These are phyloP conservation scores for Cercospora sp. DNA, from an alignment of 2,329 filamentous ascomycete species.

Conservation along the genomic window DNA sequence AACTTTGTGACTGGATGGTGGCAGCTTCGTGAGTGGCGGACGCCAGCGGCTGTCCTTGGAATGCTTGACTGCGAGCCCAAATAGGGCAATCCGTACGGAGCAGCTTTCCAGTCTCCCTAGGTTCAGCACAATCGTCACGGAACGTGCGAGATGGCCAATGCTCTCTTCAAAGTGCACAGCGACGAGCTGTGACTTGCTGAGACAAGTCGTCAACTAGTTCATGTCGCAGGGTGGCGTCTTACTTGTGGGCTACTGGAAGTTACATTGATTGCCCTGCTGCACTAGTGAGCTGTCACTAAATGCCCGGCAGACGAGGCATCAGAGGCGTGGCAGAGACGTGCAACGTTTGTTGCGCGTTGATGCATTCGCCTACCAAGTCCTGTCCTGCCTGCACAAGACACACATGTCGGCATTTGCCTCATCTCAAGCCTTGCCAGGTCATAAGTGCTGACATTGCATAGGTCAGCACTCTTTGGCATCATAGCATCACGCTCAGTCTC, in stretches of 20 bases:
- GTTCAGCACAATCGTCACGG: background rate
- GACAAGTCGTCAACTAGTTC: background rate
- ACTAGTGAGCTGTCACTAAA: background rate
- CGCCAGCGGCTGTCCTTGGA: conserved; percentile 3
- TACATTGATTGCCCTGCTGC: background rate
- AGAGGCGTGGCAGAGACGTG: background rate
- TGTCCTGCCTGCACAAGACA: background rate
- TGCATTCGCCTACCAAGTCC: background rate
- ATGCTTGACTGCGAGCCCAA: conserved; percentile 8
- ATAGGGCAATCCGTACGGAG: conserved; percentile 1
- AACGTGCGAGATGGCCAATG: background rate
- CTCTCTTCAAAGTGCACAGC: background rate
- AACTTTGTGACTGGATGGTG: background rate
- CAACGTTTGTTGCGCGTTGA: background rate
- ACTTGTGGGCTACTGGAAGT: background rate
- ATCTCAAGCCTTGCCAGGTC: background rate
- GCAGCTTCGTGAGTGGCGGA: background rate
- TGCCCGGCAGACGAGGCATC: background rate
- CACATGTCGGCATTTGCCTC: background rate
- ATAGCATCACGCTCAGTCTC: background rate
- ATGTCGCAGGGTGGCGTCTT: conserved; percentile 11
- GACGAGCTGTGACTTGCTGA: background rate
- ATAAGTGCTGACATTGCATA: background rate
- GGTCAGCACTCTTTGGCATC: background rate
- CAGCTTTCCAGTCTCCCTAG: background rate